phyloP scores from a whole-genome alignment of 2,329 filamentous ascomycete genomes.

The Trichophyton rubrum region DNA sequence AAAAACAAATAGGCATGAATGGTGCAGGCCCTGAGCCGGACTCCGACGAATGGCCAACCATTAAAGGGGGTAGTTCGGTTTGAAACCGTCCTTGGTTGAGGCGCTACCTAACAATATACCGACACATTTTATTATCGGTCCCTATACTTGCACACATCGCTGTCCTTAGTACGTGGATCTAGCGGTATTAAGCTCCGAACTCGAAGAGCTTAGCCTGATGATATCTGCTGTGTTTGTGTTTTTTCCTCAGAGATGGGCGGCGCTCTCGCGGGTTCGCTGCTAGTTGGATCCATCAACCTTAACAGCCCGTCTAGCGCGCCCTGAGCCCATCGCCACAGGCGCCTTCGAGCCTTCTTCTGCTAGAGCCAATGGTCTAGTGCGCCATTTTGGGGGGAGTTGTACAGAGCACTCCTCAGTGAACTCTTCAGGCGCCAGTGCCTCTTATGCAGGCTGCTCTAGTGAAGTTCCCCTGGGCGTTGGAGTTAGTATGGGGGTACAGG shows the following conservation, averaged over 20 bases:
- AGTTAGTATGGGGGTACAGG: background rate
- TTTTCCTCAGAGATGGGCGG: background rate
- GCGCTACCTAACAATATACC: background rate
- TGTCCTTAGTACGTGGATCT: background rate
- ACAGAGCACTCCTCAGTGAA: background rate
- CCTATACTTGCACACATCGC: background rate
- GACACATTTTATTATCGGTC: no score
- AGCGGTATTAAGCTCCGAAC: background rate
- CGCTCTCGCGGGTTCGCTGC: background rate
- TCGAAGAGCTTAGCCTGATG: background rate
- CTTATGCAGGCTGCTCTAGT: background rate
- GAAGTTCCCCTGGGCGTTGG: background rate
- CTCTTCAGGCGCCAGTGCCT: background rate
- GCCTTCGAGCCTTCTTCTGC: background rate
- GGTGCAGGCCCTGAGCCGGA: background rate
- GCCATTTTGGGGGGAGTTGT: background rate
- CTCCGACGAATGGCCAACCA: background rate
- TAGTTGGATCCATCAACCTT: background rate
- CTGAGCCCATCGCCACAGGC: background rate
- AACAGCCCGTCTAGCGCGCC: background rate
- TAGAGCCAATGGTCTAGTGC: background rate
- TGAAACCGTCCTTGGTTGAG: background rate
- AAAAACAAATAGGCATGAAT: background rate
- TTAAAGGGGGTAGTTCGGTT: background rate
- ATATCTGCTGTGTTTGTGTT: background rate